Percentiles rank a stretch among this genome's conserved stretches.
Evolutionary conservation across 1,284 basidiomycete genomes (phyloP).

Genomic region (Hymenochaete sp.): DNA sequence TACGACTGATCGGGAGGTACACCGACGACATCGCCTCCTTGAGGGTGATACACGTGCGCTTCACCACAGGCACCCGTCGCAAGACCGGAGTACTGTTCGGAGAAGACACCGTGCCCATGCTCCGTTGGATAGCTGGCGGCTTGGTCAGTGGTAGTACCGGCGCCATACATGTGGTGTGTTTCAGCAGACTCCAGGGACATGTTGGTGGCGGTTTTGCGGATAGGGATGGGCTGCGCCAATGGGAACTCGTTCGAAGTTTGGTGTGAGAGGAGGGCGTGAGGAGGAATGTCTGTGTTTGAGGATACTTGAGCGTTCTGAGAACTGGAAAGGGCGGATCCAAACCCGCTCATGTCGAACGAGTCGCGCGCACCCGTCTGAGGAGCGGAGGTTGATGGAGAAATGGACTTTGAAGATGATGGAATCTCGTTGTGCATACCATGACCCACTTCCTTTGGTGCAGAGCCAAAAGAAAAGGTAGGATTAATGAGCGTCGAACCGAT

Average conservation of each 20-base stretch:
- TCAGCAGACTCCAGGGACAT: background rate
- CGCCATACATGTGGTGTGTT: too few relatives aligned
- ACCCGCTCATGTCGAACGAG: slow-evolving; percentile 15
- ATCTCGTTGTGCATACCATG: background rate
- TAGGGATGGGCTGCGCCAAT: slow-evolving; percentile 10
- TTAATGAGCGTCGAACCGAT: slow-evolving; percentile 45
- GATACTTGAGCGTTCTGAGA: background rate
- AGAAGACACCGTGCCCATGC: too few relatives aligned
- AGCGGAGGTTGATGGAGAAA: background rate
- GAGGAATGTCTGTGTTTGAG: slow-evolving; percentile 1
- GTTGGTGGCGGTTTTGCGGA: slow-evolving; percentile 2
- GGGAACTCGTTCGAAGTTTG: background rate
- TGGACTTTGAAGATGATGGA: background rate
- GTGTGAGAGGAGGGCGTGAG: background rate
- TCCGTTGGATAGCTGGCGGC: too few relatives aligned
- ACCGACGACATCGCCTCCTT: too few relatives aligned
- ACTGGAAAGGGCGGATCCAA: slow-evolving; percentile 6
- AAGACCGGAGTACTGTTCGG: too few relatives aligned
- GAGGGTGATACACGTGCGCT: too few relatives aligned
- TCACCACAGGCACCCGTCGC: too few relatives aligned
- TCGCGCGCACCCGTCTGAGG: slow-evolving; percentile 11
- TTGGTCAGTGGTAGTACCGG: too few relatives aligned
- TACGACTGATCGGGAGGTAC: too few relatives aligned
- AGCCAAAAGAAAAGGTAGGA: slow-evolving; percentile 31
- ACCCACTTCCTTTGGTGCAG: slow-evolving; percentile 18